phyloP scores from a whole-genome alignment of 805 yeast species.

The Candida easanensis region DNA sequence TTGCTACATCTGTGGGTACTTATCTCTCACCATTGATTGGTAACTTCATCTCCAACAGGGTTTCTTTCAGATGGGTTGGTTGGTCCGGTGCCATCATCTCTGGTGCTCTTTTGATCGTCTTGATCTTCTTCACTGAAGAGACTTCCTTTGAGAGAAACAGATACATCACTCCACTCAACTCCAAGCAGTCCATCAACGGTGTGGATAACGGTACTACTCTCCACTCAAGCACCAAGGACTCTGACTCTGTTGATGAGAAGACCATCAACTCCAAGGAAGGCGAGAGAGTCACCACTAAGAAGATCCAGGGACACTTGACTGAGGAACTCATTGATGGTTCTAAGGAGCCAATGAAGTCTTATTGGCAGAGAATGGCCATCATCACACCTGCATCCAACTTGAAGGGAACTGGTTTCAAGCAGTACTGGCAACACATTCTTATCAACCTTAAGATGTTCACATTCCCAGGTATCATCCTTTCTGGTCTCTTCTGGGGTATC shows the following conservation, averaged over 20 bases:
- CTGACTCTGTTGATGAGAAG: slow-evolving; percentile 16
- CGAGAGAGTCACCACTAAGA: background rate
- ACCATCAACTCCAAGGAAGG: slow-evolving; percentile 9
- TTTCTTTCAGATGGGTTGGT: slow-evolving; percentile 80
- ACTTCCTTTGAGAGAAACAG: slow-evolving; percentile 60
- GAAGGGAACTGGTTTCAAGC: slow-evolving; percentile 63
- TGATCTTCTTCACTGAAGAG: slow-evolving; percentile 66
- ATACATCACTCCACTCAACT: slow-evolving; percentile 33
- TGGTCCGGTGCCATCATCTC: slow-evolving; percentile 63
- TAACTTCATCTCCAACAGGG: slow-evolving; percentile 60
- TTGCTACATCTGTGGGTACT: slow-evolving; percentile 75
- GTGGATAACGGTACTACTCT: slow-evolving; percentile 18
- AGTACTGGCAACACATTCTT: slow-evolving; percentile 51
- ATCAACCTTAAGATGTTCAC: slow-evolving; percentile 53
- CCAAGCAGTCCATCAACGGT: slow-evolving; percentile 19
- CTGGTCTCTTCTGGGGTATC: slow-evolving; percentile 77
- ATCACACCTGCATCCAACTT: slow-evolving; percentile 59
- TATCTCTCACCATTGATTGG: slow-evolving; percentile 78
- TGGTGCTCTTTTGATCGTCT: slow-evolving; percentile 51
- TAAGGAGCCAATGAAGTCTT: slow-evolving; percentile 39
- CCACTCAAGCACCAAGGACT: slow-evolving; percentile 7
- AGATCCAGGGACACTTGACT: slow-evolving; percentile 1
- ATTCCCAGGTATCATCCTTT: slow-evolving; percentile 62
- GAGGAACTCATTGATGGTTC: slow-evolving; percentile 38
- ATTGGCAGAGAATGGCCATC: slow-evolving; percentile 44